Percentiles rank a stretch among this genome's conserved stretches.
phyloP scores from a whole-genome alignment of 2,329 filamentous ascomycete species.

The Plenodomus biglobosus region DNA sequence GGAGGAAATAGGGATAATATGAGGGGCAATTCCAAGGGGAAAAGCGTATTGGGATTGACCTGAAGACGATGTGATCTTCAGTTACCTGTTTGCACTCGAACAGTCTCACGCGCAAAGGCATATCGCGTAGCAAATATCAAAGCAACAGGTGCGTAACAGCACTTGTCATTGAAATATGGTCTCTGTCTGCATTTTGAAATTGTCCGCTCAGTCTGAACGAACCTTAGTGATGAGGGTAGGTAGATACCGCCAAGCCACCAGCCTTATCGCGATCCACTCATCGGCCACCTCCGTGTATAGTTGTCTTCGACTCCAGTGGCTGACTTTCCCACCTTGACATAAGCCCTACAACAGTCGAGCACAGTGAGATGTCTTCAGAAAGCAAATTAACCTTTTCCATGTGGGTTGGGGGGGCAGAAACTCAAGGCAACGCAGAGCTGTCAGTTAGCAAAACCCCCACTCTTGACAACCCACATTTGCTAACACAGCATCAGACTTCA shows the following conservation, averaged over 20 bases:
- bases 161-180: background rate
- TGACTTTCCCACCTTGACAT: background rate
- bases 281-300: constrained; percentile 22
- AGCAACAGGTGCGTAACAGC: background rate
- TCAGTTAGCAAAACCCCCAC: constrained; percentile 42
- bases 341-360: background rate
- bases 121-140: too few relatives aligned
- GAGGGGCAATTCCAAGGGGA: constrained; percentile 25
- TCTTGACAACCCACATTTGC: constrained; percentile 4
- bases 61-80: background rate
- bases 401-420: constrained; percentile 50
- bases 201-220: background rate
- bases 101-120: too few relatives aligned
- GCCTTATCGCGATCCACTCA: constrained; percentile 23
- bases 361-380: constrained; percentile 10
- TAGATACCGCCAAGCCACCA: background rate
- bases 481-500: constrained; percentile 48
- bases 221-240: background rate
- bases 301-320: background rate
- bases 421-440: constrained; percentile 49
- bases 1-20: constrained; percentile 11
- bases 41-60: constrained; percentile 22
- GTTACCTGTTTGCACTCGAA: background rate
- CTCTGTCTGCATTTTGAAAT: background rate
- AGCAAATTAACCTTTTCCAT: constrained; percentile 25